Evolutionary conservation across 108 stramenopile genomes (phyloP), one percentile per base, ranked within the genome.

Genomic region (Pseudonitzschia multiseries): DNA sequence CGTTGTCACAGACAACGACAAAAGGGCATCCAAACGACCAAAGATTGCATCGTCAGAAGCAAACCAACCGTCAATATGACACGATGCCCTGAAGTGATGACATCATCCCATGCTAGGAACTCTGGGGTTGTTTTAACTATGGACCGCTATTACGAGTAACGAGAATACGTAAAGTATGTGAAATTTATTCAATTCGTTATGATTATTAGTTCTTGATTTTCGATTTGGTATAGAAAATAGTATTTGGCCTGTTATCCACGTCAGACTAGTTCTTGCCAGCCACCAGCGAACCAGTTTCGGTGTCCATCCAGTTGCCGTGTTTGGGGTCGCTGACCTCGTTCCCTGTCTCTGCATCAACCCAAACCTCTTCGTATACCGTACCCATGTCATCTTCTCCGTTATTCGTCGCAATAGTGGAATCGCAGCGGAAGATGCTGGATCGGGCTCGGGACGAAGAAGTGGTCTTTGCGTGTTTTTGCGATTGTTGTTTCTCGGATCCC

Each of bases 291-390:
- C 75, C 68, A 13, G 75, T 76, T 28, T 51, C 56, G 28, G 61
- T 59, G 69, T 76, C 75, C 29, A 68, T 44, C 75, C 75, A 76
- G 12, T 54, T 57, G 26, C 75, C 68, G 1, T 40, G 20, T 12
- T 69, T 15, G 41, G 46, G 36, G 21, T 69, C 61, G 15, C 24
- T 13, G 26, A 57, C 26, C 48, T 61, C 60, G 20, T 57, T n/a
- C 5, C 75, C 75, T n/a, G 75, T 76, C 10, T 42, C 75, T 36
- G 46, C 75, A 28, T 76, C 75, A 40, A 76, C 68, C 75, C 75
- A 76, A 64, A 76, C 50, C 51, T 76, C 75, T 31, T 73, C 72
- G 18, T 61, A 33, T 14, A 62, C 46, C 20, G 62, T 40, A 24
- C 8, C 28, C 13, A 13, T 29, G 29, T 62, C 61, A 62, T 62